phyloP scores from a whole-genome alignment of 495 filamentous ascomycete genomes.

The Terfezia boudieri region DNA sequence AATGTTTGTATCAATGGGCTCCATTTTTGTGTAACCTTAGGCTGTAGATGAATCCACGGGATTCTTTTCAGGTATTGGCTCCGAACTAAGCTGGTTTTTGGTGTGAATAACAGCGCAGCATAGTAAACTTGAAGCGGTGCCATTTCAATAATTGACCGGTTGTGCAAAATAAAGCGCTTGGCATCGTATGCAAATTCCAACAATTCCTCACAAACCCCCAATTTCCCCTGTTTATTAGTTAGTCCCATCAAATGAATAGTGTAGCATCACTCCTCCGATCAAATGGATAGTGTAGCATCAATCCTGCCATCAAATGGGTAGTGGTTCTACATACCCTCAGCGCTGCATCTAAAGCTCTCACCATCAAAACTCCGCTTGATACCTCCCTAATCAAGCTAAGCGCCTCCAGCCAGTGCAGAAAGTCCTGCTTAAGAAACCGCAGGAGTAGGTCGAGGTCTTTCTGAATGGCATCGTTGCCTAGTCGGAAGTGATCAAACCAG shows the following conservation, averaged over 20 bases:
- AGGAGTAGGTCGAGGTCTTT: slow-evolving; percentile 6
- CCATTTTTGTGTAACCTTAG: no score
- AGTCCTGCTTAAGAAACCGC: slow-evolving; percentile 6
- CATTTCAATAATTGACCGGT: not conserved
- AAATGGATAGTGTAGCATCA: no score
- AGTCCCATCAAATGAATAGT: no score
- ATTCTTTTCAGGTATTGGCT: no score
- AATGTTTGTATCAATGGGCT: no score
- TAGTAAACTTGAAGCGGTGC: not conserved
- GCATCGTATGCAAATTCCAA: not conserved
- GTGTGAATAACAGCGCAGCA: not conserved
- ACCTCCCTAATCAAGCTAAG: slow-evolving; percentile 8
- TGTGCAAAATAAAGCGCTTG: not conserved
- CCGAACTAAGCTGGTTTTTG: not conserved
- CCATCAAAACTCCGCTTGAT: not conserved
- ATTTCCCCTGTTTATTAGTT: not conserved
- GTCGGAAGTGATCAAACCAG: slow-evolving; percentile 26
- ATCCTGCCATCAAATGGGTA: not conserved
- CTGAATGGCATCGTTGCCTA: slow-evolving; percentile 11
- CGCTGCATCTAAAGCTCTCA: not conserved
- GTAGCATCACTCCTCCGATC: no score
- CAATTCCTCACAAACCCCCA: not conserved
- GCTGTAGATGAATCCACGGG: no score
- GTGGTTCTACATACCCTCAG: not conserved
- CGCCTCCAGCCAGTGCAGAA: not conserved